Base-by-base conservation (phyloP, 148 eudicot species). In the Silene conica region DNA sequence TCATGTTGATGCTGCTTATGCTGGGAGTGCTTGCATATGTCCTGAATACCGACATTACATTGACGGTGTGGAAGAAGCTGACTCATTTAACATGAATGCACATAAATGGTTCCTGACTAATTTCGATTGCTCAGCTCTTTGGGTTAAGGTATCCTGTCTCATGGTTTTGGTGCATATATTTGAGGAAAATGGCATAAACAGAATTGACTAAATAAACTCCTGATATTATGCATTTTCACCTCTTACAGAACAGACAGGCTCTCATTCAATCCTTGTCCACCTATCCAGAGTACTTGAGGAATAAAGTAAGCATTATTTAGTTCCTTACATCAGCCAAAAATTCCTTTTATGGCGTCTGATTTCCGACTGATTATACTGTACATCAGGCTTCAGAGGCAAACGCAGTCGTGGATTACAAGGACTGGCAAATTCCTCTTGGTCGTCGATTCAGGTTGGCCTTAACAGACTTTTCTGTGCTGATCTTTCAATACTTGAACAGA, bases 371-470 rank as follows among this genome's bases (percentile, higher is more conserved):
- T 22, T 10, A 66, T 54, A 63, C 63, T 66, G 31, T 80, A 70
- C 78, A 63, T 52, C 86, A 91, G 98, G 94, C 91, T 70, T 92
- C 99, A 43, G 89, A 95, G 80, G 85, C 77, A 67, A 84, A 89
- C 59, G 41, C 81, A 74, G 97, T 90, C 71, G 97, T 95, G 66
- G 99, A 95, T 77, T 95, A 92, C 88, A 95, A 95, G 83, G 99
- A 95, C 65, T 95, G 99, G 99, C 97, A 92, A 86, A 90, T 95
- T 78, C 96, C 99, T 77, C 93, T 95, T 62, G 96, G 99, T 26
- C 94, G 99, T 78, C 88, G 97, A 73, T 95, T 95, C 90, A 95
- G 98, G 98, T 90, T 43, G 38, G 77, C 25, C 74, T 34, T 18
- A 20, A 48, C 4, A 16, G 43, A 70, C 25, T 21, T 55, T 54